Evolutionary conservation across 805 yeast genomes (phyloP).

Genomic region (Wickerhamomyces pijperi): DNA sequence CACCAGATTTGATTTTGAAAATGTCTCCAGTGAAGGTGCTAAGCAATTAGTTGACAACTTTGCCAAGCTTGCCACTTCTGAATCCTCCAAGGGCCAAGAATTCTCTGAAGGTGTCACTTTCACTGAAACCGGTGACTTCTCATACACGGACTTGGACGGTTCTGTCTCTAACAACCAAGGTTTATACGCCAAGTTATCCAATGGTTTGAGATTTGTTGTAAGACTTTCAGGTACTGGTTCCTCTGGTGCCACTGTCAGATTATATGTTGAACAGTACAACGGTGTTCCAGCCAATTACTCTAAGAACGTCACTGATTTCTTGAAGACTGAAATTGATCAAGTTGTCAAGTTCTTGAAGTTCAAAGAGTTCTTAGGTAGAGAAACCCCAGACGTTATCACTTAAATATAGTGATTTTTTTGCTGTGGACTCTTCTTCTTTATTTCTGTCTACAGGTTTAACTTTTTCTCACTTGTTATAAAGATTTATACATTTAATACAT

Average conservation of each 20-base stretch:
- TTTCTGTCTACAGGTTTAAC: too few species aligned
- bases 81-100: conserved; percentile 35
- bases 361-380: conserved; percentile 65
- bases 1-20: conserved; percentile 90
- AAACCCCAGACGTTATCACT: conserved; percentile 83
- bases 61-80: conserved; percentile 24
- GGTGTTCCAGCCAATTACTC: conserved; percentile 39
- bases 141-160: conserved; percentile 91
- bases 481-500: too few species aligned
- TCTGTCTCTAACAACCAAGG: conserved; percentile 85
- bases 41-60: conserved; percentile 48
- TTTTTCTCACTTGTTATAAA: too few species aligned
- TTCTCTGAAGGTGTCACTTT: conserved; percentile 42
- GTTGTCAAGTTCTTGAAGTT: conserved; percentile 64
- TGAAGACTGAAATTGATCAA: conserved; percentile 47
- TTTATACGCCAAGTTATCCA: conserved; percentile 65
- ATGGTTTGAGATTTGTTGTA: conserved; percentile 78
- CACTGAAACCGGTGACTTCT: conserved; percentile 74
- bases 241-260: conserved; percentile 91
- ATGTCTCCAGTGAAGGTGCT: conserved; percentile 70
- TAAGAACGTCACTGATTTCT: conserved; percentile 53
- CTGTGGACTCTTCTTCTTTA: too few species aligned
- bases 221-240: conserved; percentile 97
- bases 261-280: conserved; percentile 80
- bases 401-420: conserved; percentile 19